Percentiles rank a stretch among this genome's conserved stretches.
These are phyloP conservation scores for Botrytis fabae DNA, from an alignment of 2,329 filamentous ascomycete genomes.

Conservation along the genomic window DNA sequence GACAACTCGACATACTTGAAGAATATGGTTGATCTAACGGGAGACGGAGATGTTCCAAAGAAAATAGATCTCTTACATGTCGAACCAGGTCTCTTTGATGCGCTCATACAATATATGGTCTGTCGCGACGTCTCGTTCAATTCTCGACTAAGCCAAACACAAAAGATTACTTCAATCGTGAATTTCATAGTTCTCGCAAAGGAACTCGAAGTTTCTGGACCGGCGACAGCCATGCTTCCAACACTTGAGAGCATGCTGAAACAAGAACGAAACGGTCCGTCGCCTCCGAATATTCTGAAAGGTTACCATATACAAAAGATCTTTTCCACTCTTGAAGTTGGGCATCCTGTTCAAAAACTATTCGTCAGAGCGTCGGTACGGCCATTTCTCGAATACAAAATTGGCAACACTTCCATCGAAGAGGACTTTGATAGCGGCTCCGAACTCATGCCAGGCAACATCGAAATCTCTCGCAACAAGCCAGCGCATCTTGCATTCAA, in stretches of 20 bases:
- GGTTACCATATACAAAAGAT: conserved; percentile 14
- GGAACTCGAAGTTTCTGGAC: background rate
- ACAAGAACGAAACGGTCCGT: background rate
- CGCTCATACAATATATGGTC: conserved; percentile 20
- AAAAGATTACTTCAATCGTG: conserved; percentile 3
- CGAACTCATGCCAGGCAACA: background rate
- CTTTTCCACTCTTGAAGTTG: background rate
- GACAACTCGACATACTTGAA: conserved; percentile 17
- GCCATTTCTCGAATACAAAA: background rate
- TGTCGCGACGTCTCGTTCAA: conserved; percentile 9
- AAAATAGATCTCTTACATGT: conserved; percentile 7
- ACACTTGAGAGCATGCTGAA: conserved; percentile 11
- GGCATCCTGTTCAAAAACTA: conserved; percentile 22
- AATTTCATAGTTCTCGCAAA: conserved; percentile 4
- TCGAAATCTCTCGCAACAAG: background rate
- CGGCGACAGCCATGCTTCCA: background rate
- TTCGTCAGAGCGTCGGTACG: conserved; percentile 19
- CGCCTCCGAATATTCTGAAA: background rate
- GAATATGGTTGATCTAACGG: background rate
- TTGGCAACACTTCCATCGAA: background rate
- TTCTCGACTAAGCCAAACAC: background rate
- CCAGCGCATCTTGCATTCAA: background rate
- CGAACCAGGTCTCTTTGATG: conserved; percentile 16
- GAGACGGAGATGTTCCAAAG: background rate
- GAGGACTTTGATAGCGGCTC: background rate